Conservation (phyloP, 1,284 basidiomycete species). For the Heterobasidion parviporum region DNA sequence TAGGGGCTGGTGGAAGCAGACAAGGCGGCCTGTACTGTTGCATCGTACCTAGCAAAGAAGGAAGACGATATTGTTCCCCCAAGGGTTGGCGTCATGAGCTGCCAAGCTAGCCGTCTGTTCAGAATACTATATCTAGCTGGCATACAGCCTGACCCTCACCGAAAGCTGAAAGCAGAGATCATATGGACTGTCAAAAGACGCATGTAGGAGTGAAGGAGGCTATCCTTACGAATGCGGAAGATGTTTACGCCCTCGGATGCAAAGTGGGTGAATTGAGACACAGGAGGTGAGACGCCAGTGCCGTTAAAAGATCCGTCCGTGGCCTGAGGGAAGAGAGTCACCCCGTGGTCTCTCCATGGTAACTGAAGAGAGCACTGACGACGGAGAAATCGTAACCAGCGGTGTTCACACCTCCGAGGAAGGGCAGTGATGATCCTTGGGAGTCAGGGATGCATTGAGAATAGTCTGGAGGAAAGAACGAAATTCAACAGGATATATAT, state of each 20-base stretch:
- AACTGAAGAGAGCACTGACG: constrained; percentile 11
- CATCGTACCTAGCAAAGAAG: constrained; percentile 39
- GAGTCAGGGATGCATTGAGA: constrained; percentile 23
- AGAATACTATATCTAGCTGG: no score
- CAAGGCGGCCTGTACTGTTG: constrained; percentile 40
- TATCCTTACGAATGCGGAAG: constrained; percentile 33
- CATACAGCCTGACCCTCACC: constrained; percentile 12
- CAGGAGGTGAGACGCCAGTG: constrained; percentile 27
- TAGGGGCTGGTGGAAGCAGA: constrained; percentile 30
- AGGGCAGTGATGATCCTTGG: constrained; percentile 19
- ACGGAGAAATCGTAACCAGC: constrained; percentile 28
- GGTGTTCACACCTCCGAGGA: constrained; percentile 35
- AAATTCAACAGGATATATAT: neutral
- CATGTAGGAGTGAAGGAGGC: neutral
- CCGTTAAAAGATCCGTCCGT: constrained; percentile 37
- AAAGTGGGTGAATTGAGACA: constrained; percentile 35
- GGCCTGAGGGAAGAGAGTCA: constrained; percentile 5
- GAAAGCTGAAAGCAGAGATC: constrained; percentile 16
- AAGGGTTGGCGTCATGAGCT: constrained; percentile 40
- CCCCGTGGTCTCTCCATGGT: neutral
- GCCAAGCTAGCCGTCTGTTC: constrained; percentile 29
- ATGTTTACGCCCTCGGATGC: constrained; percentile 35
- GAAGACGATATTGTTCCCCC: constrained; percentile 35
- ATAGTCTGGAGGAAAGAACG: constrained; percentile 17
- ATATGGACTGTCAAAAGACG: neutral